Evolutionary conservation across 1,284 basidiomycete genomes (phyloP).

Genomic region (Ceratobasidium sp.): DNA sequence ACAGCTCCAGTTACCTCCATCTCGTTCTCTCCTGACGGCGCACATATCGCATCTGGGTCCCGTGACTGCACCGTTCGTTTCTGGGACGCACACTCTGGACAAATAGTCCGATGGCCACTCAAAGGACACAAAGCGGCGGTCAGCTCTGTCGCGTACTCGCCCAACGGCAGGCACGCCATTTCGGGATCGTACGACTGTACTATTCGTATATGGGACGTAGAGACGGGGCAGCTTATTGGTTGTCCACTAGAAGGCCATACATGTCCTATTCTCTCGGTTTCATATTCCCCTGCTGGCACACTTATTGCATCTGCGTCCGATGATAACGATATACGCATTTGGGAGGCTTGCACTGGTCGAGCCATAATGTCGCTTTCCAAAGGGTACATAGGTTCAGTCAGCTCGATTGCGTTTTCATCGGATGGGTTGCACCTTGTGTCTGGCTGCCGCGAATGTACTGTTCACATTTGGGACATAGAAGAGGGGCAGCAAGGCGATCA

Average conservation of each 20-base stretch:
- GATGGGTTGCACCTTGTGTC: neutral
- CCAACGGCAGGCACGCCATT: neutral
- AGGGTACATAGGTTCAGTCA: neutral
- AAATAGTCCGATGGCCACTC: neutral
- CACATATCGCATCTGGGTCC: conserved; percentile 16
- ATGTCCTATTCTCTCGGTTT: neutral
- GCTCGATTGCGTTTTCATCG: neutral
- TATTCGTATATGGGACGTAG: neutral
- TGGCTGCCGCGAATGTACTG: conserved; percentile 54
- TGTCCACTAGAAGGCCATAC: neutral
- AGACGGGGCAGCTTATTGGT: neutral
- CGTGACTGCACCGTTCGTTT: neutral
- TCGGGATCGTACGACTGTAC: neutral
- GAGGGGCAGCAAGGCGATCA: too few relatives aligned
- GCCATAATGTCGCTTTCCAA: too few relatives aligned
- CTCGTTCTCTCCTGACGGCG: neutral
- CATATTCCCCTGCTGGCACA: neutral
- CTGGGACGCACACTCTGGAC: neutral
- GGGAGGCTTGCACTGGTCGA: too few relatives aligned
- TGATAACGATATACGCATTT: too few relatives aligned
- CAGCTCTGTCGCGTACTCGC: neutral
- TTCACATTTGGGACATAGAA: neutral
- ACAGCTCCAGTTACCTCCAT: neutral
- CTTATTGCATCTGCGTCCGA: too few relatives aligned
- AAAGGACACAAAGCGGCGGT: neutral